Percentiles rank a stretch among this genome's conserved stretches.
These are phyloP conservation scores for Scutellaria baicalensis DNA, from an alignment of 257 asterid genomes.

Conservation along the genomic window DNA sequence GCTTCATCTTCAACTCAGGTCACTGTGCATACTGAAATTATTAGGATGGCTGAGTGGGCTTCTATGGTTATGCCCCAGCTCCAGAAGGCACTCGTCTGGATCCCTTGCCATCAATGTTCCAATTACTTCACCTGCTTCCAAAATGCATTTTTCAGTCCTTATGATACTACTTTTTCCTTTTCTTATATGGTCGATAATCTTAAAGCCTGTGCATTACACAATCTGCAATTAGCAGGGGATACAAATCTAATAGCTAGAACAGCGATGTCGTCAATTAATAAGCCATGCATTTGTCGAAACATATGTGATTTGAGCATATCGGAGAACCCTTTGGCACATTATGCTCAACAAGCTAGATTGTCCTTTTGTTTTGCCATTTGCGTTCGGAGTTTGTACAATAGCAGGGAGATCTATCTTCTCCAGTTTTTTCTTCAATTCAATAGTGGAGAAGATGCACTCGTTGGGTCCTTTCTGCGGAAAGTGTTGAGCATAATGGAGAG, in stretches of 20 bases:
- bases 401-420: neutral
- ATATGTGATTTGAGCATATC: neutral
- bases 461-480: neutral
- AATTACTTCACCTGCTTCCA: neutral
- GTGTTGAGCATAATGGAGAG: neutral
- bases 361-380: neutral
- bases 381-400: neutral
- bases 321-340: conserved; percentile 7
- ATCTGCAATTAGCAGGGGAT: neutral
- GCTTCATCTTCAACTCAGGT: neutral
- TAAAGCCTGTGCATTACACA: neutral
- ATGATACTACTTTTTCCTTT: too few relatives aligned
- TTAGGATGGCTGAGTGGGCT: neutral
- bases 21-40: neutral
- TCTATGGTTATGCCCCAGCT: neutral
- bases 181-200: too few relatives aligned
- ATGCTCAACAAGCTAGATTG: neutral
- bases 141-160: too few relatives aligned
- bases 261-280: neutral
- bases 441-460: neutral
- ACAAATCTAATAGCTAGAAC: neutral
- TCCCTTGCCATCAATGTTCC: conserved; percentile 5
- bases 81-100: conserved; percentile 1
- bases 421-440: neutral
- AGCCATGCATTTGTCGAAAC: neutral